Evolutionary conservation across 768 basidiomycete species (phyloP).

Genomic region (Wakefieldia striispora): DNA sequence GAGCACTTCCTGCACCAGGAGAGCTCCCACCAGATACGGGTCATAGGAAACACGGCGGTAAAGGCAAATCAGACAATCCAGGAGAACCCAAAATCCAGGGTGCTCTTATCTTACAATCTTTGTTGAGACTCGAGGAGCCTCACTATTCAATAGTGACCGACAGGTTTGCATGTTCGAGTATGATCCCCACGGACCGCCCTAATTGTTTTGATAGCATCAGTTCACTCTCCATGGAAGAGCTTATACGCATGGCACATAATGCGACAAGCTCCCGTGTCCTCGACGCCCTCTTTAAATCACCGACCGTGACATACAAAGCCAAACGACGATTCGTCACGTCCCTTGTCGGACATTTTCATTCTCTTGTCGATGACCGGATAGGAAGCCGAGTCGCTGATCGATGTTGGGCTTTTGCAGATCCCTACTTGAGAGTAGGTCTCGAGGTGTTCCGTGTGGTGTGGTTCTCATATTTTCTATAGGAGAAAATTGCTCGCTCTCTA

Average conservation of each 20-base stretch:
- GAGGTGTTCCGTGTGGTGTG: not conserved
- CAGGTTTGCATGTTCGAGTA: slow-evolving; percentile 46
- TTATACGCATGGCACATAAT: slow-evolving; percentile 58
- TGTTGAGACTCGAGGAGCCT: slow-evolving; percentile 66
- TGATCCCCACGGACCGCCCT: slow-evolving; percentile 3
- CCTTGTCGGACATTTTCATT: slow-evolving; percentile 76
- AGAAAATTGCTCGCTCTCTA: slow-evolving; percentile 87
- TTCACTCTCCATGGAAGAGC: slow-evolving; percentile 54
- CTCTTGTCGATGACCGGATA: slow-evolving; percentile 84
- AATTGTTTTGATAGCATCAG: slow-evolving; percentile 45
- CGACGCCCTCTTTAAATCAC: slow-evolving; percentile 71
- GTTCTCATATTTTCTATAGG: slow-evolving; percentile 43
- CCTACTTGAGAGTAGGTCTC: slow-evolving; percentile 76
- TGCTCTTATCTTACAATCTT: slow-evolving; percentile 78
- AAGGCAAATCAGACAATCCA: slow-evolving; percentile 30
- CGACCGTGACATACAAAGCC: slow-evolving; percentile 58
- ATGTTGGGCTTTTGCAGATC: slow-evolving; percentile 91
- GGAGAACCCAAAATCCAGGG: slow-evolving; percentile 79
- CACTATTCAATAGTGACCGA: slow-evolving; percentile 67
- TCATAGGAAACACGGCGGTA: slow-evolving; percentile 12
- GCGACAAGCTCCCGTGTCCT: slow-evolving; percentile 76
- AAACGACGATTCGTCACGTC: slow-evolving; percentile 71
- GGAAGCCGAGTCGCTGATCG: slow-evolving; percentile 89
- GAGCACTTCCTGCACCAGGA: slow-evolving; percentile 2
- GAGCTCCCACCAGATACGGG: slow-evolving; percentile 13